Base-by-base conservation (phyloP, 2,329 filamentous ascomycete species). In the Pyrenochaeta sp. region DNA sequence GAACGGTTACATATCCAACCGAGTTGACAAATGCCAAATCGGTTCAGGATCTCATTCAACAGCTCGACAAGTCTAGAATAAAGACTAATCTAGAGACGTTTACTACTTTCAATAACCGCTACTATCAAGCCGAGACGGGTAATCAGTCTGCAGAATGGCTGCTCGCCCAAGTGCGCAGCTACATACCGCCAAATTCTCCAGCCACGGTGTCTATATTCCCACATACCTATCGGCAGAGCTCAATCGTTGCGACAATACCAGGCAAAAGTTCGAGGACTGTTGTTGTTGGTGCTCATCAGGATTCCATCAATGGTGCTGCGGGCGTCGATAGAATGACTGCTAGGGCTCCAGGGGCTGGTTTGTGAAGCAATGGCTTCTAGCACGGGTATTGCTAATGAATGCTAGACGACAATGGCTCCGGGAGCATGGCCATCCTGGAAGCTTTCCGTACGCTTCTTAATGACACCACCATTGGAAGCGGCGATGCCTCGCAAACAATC, bases 401-500 rank as follows among this genome's bases (percentile, higher is more conserved):
- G 12, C 11, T 27, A 14, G 94, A 98, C 66, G 93, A 97, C 66
- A 93, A 97, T 72, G 93, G 92, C 59, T 91, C 89, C 63, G 92
- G 92, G 52, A 94, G 92, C 2, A 91, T 97, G 31, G 97, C 93
- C 15, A 97, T 96, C 64, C 85, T 97, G 45, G 93, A 97, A 77
- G 90, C 92, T 2, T 85, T 97, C 71, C 86, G 91, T 29, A 88
- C 90, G 32, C 82, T 97, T 12, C 82, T 97, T 47, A 83, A 84
- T 60, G 88, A 88, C 21, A 77, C 88, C 56, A 84, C 87, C 45
- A 83, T 96, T 57, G 77, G 87, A 30, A 78, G 82, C 45, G 92
- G 91, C 15, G 85, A 90, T 61, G 88, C 87, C 3, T 76, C 85
- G 54, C 97, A 97, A 78, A 96, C 91, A 1, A 82, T 98, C 66